phyloP scores from a whole-genome alignment of 805 yeast species.

The Yarrowia bubula region DNA sequence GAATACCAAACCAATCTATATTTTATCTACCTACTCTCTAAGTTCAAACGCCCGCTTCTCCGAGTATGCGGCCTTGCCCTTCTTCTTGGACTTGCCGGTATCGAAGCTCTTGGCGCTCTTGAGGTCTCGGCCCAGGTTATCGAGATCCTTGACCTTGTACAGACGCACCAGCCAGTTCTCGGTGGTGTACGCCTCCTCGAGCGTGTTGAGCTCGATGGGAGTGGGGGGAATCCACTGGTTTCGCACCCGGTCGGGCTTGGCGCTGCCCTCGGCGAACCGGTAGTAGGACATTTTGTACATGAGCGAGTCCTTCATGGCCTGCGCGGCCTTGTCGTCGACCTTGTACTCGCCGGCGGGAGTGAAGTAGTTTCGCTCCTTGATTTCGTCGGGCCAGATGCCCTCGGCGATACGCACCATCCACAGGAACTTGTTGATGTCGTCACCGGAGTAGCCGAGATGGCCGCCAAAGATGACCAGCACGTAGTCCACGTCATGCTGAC shows the following conservation, averaged over 20 bases:
- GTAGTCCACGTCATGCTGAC: constrained; percentile 92
- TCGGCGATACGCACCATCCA: constrained; percentile 99
- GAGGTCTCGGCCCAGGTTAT: constrained; percentile 75
- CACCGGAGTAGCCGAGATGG: constrained; percentile 87
- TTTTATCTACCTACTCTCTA: constrained; percentile 25
- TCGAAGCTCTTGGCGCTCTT: constrained; percentile 30
- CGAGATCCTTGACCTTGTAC: constrained; percentile 85
- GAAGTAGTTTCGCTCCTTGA: constrained; percentile 80
- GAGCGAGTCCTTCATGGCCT: constrained; percentile 82
- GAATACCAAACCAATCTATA: constrained; percentile 17
- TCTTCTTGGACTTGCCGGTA: constrained; percentile 29
- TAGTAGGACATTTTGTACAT: constrained; percentile 95
- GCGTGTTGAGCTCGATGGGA: constrained; percentile 60
- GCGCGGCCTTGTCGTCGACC: constrained; percentile 77
- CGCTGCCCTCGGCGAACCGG: constrained; percentile 68
- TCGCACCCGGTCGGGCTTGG: constrained; percentile 82
- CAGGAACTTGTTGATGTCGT: constrained; percentile 90
- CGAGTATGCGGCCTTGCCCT: constrained; percentile 28
- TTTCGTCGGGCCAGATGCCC: constrained; percentile 99
- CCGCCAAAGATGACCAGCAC: constrained; percentile 94
- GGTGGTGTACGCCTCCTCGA: constrained; percentile 92
- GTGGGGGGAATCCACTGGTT: constrained; percentile 64
- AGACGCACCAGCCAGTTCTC: constrained; percentile 97
- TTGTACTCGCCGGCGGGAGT: constrained; percentile 83
- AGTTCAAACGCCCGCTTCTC: constrained; percentile 21